Conservation (phyloP, 1,139 yeast species). For the Meyerozyma sp. region DNA sequence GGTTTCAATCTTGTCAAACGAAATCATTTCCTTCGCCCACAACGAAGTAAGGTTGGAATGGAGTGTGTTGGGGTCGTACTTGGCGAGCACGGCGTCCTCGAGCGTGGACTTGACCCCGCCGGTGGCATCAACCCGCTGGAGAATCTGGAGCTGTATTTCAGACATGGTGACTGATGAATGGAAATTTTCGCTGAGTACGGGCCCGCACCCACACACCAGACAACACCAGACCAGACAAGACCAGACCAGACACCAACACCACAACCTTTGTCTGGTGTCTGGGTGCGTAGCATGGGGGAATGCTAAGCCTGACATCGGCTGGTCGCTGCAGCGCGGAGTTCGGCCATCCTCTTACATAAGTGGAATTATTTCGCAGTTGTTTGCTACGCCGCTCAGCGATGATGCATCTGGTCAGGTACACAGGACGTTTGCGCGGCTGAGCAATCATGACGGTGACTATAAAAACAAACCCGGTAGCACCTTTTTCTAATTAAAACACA, state of each 20-base stretch:
- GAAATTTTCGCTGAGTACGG: neutral
- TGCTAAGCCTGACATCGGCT: no score
- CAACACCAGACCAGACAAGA: no score
- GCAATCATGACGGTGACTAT: neutral
- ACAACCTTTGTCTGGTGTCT: no score
- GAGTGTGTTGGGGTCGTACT: conserved; percentile 34
- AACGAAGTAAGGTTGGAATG: conserved; percentile 81
- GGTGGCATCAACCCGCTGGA: conserved; percentile 54
- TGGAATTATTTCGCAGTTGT: neutral
- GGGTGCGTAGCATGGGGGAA: neutral
- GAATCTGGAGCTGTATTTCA: conserved; percentile 52
- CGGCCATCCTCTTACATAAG: neutral
- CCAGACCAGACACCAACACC: no score
- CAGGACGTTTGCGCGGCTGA: neutral
- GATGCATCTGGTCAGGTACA: neutral
- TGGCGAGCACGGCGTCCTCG: conserved; percentile 43
- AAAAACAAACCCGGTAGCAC: neutral
- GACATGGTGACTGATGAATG: conserved; percentile 30
- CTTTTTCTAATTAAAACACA: neutral
- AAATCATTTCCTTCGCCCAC: conserved; percentile 78
- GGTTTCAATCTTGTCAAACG: conserved; percentile 66
- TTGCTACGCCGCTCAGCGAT: neutral
- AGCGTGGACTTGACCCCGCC: conserved; percentile 57
- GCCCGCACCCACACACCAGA: neutral
- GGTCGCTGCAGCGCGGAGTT: neutral